Conservation (phyloP, 306 rosid species). For the Canavalia gladiata region DNA sequence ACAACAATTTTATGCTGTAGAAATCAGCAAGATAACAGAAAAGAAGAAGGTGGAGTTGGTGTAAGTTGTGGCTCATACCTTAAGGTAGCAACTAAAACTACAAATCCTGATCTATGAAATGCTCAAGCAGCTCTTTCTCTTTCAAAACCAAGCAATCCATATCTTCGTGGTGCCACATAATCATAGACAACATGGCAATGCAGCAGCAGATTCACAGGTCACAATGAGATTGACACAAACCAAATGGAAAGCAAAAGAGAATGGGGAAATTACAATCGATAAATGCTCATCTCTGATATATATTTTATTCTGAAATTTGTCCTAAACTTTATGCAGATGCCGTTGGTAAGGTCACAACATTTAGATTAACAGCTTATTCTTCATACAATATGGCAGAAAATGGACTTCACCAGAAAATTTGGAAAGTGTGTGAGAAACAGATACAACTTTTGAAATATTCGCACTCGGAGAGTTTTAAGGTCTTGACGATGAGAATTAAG, state of each 20-base stretch:
- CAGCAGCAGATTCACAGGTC: conserved; percentile 66
- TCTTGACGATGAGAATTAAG: conserved; percentile 8
- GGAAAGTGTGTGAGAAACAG: neutral
- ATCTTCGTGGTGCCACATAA: conserved; percentile 63
- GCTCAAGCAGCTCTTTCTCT: conserved; percentile 78
- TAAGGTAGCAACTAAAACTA: conserved; percentile 20
- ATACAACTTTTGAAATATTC: neutral
- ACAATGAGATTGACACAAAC: conserved; percentile 44
- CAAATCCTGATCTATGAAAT: conserved; percentile 69
- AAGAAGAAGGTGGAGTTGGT: conserved; percentile 15
- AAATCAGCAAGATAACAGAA: conserved; percentile 20
- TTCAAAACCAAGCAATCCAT: conserved; percentile 68
- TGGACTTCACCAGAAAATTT: neutral
- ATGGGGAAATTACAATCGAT: conserved; percentile 15
- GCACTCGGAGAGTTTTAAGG: neutral
- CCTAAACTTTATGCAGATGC: conserved; percentile 8
- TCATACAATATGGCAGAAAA: conserved; percentile 20
- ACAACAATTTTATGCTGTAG: conserved; percentile 13
- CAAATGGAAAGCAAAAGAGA: conserved; percentile 9
- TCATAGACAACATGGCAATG: conserved; percentile 69
- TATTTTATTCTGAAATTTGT: conserved; percentile 1
- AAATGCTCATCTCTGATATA: conserved; percentile 24
- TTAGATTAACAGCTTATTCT: conserved; percentile 14
- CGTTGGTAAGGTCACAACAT: neutral
- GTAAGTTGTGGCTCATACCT: conserved; percentile 18